A percentile compares a stretch with the other conserved stretches of the same genome.
phyloP scores from a whole-genome alignment of 1,284 basidiomycete species.

The Cystobasidium pallidum region DNA sequence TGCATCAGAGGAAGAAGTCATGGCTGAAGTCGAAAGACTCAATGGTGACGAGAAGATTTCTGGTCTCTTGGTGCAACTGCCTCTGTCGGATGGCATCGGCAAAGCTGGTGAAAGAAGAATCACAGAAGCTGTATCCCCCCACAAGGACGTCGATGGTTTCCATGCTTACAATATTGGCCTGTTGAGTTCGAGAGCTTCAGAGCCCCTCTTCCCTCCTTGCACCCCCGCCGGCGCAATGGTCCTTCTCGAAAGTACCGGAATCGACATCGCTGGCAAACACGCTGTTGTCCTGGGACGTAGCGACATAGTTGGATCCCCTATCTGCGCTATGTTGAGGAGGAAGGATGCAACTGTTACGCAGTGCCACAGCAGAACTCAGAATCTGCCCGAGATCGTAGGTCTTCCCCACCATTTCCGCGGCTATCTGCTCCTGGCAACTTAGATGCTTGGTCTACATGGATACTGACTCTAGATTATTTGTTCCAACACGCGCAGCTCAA shows the following conservation, averaged over 20 bases:
- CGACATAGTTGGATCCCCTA: constrained; percentile 97
- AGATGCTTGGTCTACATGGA: no score
- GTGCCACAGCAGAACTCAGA: constrained; percentile 87
- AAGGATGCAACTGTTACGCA: constrained; percentile 96
- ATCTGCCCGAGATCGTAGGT: constrained; percentile 75
- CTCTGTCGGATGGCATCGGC: constrained; percentile 81
- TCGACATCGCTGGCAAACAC: constrained; percentile 73
- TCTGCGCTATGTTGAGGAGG: constrained; percentile 84
- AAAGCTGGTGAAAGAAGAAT: constrained; percentile 84
- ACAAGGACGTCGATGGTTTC: constrained; percentile 98
- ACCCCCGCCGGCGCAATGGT: constrained; percentile 92
- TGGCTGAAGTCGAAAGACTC: constrained; percentile 75
- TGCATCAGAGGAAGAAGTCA: constrained; percentile 73
- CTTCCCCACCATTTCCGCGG: no score
- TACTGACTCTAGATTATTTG: constrained; percentile 12
- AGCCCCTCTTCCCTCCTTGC: constrained; percentile 90
- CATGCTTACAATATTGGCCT: constrained; percentile 99
- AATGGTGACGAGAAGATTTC: constrained; percentile 82
- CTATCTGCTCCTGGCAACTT: no score
- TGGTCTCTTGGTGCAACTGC: constrained; percentile 96
- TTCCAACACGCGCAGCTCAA: constrained; percentile 63
- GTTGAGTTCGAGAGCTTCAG: constrained; percentile 84
- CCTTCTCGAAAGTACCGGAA: constrained; percentile 81
- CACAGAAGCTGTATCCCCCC: constrained; percentile 89
- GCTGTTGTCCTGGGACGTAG: constrained; percentile 94